Conservation (phyloP, 306 rosid genomes). For the Castanospermum australe region DNA sequence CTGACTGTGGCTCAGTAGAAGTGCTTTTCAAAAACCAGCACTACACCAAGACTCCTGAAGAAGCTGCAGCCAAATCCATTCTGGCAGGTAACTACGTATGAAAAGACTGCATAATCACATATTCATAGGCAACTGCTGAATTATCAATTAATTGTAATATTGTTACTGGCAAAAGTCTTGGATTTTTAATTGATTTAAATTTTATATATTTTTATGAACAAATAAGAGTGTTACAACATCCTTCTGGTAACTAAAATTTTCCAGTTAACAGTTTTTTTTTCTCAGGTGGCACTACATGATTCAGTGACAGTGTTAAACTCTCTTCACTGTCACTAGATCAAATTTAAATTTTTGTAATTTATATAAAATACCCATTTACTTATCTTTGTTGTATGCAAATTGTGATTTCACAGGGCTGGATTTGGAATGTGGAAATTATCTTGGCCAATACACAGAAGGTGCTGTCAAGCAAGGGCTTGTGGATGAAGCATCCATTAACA, state of each 20-base stretch:
- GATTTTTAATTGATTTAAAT: neutral
- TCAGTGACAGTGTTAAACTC: neutral
- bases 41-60: slow-evolving; percentile 92
- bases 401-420: slow-evolving; percentile 66
- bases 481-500: slow-evolving; percentile 65
- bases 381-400: neutral
- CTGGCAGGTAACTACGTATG: slow-evolving; percentile 58
- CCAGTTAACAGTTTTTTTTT: neutral
- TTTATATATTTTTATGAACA: neutral
- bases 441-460: slow-evolving; percentile 66
- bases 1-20: slow-evolving; percentile 93
- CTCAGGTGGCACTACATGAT: neutral
- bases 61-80: slow-evolving; percentile 88
- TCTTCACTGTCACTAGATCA: neutral
- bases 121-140: neutral
- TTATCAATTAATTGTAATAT: neutral
- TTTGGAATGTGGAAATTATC: slow-evolving; percentile 79
- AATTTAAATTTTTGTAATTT: neutral
- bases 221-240: neutral
- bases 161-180: neutral
- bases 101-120: neutral
- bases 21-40: slow-evolving; percentile 72
- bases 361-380: neutral
- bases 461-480: slow-evolving; percentile 85
- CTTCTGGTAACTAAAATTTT: too few relatives aligned